Evolutionary conservation across 1,139 yeast species (phyloP), one percentile per base, ranked within the genome.

Genomic region (Scheffersomyces stambukii): DNA sequence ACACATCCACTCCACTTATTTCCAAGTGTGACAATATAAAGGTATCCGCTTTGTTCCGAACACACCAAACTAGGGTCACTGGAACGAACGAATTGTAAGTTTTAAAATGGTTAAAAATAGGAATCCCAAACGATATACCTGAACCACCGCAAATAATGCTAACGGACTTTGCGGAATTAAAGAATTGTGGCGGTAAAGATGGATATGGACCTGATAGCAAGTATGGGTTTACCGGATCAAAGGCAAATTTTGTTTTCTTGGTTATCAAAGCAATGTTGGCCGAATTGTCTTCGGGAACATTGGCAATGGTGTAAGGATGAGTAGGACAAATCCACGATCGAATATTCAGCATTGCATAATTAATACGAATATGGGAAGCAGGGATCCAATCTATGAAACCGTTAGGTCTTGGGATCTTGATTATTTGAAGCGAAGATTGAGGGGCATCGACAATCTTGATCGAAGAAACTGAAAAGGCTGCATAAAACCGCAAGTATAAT

Each of bases 121-220:
- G 84, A 3, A 85, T 57, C 0, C 85, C 91, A 43, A 77, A 74
- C 0, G 95, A 80, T 5, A 88, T 70, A 0, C 96, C 96, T 0
- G 94, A 76, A 0, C 96, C 96, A 6, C 96, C 96, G 19, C 88
- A 82, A 4, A 86, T 54, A 6, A 86, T 67, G 7, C 70, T 52
- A 0, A 79, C 73, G 29, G 73, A 65, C 23, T 70, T 70, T 0
- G 76, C 77, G 1, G 76, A 60, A 24, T 49, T 37, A 34, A 52
- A 52, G 25, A 57, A 52, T 6, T 48, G 50, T 5, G 43, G 42
- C 1, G 55, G 47, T 6, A 59, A 30, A 8, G 64, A 41, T 1
- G 55, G 48, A 31, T 42, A 60, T 2, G 67, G 67, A 1, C 57
- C 58, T 2, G 55, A 39, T 11, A 60, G 21, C 8, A 47, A 32